Evolutionary conservation across 2,329 filamentous ascomycete species (phyloP), one percentile per base, ranked within the genome.

Genomic region (Fusarium globosum): DNA sequence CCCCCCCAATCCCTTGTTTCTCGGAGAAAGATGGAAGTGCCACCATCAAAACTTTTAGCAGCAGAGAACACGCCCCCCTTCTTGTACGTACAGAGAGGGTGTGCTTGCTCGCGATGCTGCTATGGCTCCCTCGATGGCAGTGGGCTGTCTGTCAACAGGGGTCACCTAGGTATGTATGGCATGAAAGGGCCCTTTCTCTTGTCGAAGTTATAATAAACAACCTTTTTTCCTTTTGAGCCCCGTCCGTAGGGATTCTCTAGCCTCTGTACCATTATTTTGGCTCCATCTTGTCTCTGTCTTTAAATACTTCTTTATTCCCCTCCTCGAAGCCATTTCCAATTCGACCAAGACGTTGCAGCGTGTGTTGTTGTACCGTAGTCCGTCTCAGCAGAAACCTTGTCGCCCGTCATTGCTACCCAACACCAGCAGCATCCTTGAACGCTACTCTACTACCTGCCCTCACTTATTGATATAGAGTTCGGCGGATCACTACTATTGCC

Each of bases 201-300:
- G 56, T 69, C 67, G 41, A 65, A 62, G 53, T 67, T 69, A 67
- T 76, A 64, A 77, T 77, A 77, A 76, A 77, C 73, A 77, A 66
- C 72, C 76, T 71, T 68, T 68, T 63, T 69, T 61, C 76, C 76
- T 69, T 28, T 61, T 74, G 52, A 66, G 56, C 74, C 73, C 75
- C 69, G 60, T 74, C 60, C 46, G 52, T 74, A 73, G 56, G 65
- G 67, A 67, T 64, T 77, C 41, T 45, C 67, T 74, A 76, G 58
- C 49, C 56, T 74, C 43, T 42, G 59, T 69, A 62, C 66, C 66
- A 65, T 73, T 74, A 64, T 73, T 69, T 75, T 75, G 73, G 69
- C 65, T 75, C 74, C 73, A 65, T 72, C 65, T 72, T 60, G 64
- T 73, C 72, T 67, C 65, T 53, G 46, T 53, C 63, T 68, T 77